phyloP scores from a whole-genome alignment of 768 basidiomycete genomes.

The Russula vinacea region DNA sequence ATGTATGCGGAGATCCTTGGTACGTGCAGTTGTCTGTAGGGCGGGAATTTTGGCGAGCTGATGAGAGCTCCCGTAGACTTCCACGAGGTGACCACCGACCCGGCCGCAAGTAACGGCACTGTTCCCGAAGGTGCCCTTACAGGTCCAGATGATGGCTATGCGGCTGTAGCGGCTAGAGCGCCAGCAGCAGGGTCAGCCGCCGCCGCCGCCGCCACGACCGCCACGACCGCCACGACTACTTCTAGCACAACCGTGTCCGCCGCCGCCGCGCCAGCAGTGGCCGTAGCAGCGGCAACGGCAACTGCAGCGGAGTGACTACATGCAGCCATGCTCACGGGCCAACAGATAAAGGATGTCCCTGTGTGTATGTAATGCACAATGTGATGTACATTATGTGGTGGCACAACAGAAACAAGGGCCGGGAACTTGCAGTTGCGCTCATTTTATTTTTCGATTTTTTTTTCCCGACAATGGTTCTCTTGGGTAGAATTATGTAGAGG shows the following conservation, averaged over 20 bases:
- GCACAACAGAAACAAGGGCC: background rate
- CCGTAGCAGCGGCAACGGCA: background rate
- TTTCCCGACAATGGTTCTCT: conserved; percentile 7
- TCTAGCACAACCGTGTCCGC: background rate
- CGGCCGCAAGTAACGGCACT: conserved; percentile 37
- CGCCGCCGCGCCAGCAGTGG: background rate
- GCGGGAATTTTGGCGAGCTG: background rate
- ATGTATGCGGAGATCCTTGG: conserved; percentile 99
- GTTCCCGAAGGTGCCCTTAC: conserved; percentile 66
- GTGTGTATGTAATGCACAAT: conserved; percentile 11
- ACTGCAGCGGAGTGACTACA: conserved; percentile 5
- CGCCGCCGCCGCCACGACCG: background rate
- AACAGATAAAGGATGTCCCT: conserved; percentile 12
- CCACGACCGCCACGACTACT: background rate
- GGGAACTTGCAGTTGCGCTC: background rate
- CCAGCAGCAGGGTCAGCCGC: background rate
- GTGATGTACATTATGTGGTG: conserved; percentile 11
- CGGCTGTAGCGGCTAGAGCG: background rate
- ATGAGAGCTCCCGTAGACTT: conserved; percentile 51
- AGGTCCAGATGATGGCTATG: conserved; percentile 48
- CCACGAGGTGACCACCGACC: conserved; percentile 66
- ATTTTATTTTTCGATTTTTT: conserved; percentile 8
- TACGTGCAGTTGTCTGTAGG: conserved; percentile 39
- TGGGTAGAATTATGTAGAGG: conserved; percentile 10
- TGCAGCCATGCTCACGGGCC: background rate